These are phyloP conservation scores for Vaccinium vitisidaea DNA, from an alignment of 148 eudicot species.

Conservation along the genomic window DNA sequence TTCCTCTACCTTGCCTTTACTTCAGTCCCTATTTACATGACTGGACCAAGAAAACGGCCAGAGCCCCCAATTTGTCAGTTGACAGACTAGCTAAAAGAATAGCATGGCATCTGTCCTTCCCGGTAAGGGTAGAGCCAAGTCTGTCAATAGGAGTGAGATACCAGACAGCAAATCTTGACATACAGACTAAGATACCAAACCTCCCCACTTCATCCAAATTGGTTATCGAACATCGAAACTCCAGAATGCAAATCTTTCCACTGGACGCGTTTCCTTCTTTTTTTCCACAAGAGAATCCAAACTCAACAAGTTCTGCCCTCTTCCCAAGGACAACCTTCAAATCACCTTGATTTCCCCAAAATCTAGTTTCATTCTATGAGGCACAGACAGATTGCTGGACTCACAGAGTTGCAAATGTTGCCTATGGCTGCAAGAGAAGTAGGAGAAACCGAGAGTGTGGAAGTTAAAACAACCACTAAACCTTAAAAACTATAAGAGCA, in stretches of 20 bases:
- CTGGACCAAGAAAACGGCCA: background rate
- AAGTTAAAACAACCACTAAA: background rate
- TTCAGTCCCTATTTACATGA: background rate
- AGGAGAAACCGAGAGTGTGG: background rate
- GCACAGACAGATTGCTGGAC: background rate
- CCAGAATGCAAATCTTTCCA: background rate
- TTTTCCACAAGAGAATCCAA: background rate
- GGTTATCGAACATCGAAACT: background rate
- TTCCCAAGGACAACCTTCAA: background rate
- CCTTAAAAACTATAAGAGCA: background rate
- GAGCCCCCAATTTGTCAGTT: background rate
- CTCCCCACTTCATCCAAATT: background rate
- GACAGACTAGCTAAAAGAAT: background rate
- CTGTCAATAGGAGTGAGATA: background rate
- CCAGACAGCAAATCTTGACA: background rate
- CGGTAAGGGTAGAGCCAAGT: background rate
- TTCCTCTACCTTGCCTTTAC: background rate
- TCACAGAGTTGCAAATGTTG: background rate
- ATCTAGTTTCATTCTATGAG: background rate
- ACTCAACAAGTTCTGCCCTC: conserved; percentile 2
- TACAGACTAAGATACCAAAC: background rate
- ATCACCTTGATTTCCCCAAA: background rate
- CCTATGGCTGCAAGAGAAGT: background rate
- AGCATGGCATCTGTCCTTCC: background rate
- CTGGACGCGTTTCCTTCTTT: background rate